Percentiles rank a stretch among this genome's conserved stretches.
These are phyloP conservation scores for Pythium grandisporangium DNA, from an alignment of 352 stramenopile species.

Conservation along the genomic window DNA sequence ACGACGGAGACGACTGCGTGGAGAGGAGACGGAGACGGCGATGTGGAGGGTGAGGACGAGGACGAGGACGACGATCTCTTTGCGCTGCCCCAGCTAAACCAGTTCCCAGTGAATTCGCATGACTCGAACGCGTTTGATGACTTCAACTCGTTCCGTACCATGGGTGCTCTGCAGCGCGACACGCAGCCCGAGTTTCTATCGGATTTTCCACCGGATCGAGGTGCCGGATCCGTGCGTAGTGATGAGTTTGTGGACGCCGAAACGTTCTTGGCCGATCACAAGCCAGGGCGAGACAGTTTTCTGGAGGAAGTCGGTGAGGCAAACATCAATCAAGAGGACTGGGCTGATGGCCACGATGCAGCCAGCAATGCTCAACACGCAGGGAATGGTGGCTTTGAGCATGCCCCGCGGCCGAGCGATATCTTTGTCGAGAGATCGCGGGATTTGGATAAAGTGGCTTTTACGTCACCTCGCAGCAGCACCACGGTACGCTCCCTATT, in stretches of 20 bases:
- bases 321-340: no score
- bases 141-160: background rate
- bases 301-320: conserved; percentile 10
- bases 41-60: no score
- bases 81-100: conserved; percentile 22
- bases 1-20: background rate
- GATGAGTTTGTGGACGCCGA: conserved; percentile 65
- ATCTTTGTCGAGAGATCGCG: conserved; percentile 71
- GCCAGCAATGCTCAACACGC: no score
- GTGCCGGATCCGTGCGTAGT: conserved; percentile 24
- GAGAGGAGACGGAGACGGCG: background rate
- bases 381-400: no score
- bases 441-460: conserved; percentile 60
- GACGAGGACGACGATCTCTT: conserved; percentile 21
- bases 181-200: conserved; percentile 2
- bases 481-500: no score
- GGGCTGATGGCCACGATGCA: conserved; percentile 23
- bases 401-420: conserved; percentile 32
- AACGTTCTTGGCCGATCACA: conserved; percentile 11
- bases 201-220: no score
- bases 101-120: conserved; percentile 11
- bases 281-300: conserved; percentile 13
- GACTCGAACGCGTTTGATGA: conserved; percentile 2
- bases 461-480: conserved; percentile 51
- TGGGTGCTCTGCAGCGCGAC: background rate